Conservation (phyloP, 2,329 filamentous ascomycete genomes). For the Cytospora leucostoma region DNA sequence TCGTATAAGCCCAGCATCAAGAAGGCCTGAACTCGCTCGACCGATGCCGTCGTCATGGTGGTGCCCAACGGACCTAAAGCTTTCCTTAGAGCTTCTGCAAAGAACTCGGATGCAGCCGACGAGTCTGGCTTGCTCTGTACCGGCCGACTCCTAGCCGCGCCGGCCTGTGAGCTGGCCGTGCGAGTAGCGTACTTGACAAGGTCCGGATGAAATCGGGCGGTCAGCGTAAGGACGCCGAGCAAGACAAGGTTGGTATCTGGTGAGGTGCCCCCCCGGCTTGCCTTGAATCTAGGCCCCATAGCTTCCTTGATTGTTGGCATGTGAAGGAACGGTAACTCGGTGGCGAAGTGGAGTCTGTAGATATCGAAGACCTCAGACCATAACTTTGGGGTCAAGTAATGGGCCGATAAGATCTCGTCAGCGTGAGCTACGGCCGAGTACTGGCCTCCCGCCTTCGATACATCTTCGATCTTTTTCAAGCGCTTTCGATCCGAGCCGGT, state of each 20-base stretch:
- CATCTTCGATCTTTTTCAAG: slow-evolving; percentile 46
- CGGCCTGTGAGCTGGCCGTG: slow-evolving; percentile 39
- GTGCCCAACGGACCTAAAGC: slow-evolving; percentile 51
- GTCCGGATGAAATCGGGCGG: slow-evolving; percentile 66
- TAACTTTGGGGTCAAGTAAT: slow-evolving; percentile 62
- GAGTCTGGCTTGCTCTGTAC: slow-evolving; percentile 48
- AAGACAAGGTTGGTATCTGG: slow-evolving; percentile 59
- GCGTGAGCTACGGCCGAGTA: slow-evolving; percentile 41
- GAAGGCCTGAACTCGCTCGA: slow-evolving; percentile 67
- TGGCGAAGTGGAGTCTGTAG: slow-evolving; percentile 70
- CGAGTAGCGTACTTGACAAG: slow-evolving; percentile 57
- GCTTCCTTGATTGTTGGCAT: slow-evolving; percentile 61
- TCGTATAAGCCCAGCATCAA: slow-evolving; percentile 73
- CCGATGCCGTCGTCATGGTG: slow-evolving; percentile 52
- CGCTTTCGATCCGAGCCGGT: slow-evolving; percentile 53
- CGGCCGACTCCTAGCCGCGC: slow-evolving; percentile 39
- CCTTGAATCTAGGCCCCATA: slow-evolving; percentile 46
- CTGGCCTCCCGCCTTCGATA: slow-evolving; percentile 42
- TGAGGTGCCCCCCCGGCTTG: slow-evolving; percentile 40
- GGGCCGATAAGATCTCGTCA: slow-evolving; percentile 63
- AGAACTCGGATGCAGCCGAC: slow-evolving; percentile 62
- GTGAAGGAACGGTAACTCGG: slow-evolving; percentile 72
- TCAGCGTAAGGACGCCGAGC: slow-evolving; percentile 68
- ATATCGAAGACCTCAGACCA: slow-evolving; percentile 72
- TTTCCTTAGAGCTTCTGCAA: slow-evolving; percentile 58